Base-by-base conservation (phyloP, 148 eudicot species). In the Cornus suecica region DNA sequence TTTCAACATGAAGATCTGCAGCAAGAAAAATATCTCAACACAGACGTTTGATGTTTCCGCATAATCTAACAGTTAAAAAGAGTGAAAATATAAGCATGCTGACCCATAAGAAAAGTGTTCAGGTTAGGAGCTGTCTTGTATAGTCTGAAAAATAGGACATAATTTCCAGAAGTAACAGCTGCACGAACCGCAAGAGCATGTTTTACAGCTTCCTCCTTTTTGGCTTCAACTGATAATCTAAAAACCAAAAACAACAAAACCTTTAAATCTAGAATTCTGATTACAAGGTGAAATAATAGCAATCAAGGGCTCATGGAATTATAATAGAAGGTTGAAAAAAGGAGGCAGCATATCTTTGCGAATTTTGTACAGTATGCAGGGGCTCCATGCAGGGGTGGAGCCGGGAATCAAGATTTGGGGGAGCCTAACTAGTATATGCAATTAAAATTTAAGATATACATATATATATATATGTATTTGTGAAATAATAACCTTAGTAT, bases 181-280 rank as follows among this genome's bases (percentile, higher is more conserved):
- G 90, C 86, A 71, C 97, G 86, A 86, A 94, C 97, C 74, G 88
- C 84, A 75, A 94, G 97, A 29, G 99, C 99, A 83, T 94, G 99
- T 83, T 83, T 90, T 61, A 94, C 91, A 76, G 90, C 94, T 81
- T 87, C 88, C 79, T 91, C 91, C 79, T 74, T 87, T 80, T 80
- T 90, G 41, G 92, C 87, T 78, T 90, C 91, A 74, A 72, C 82
- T 65, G 97, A 88, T 82, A 94, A 87, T 79, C 98, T 94, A 88
- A 54, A 70, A 84, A 79, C 48, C 28, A 65, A 77, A 42, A 23
- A 64, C 27, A 48, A 10, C 2, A 30, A 34, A 30, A 71, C n/a
- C n/a, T 41, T 65, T 81, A 54, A 79, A 31, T 61, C 68, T 26
- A 78, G 70, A 32, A 78, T 48, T 75, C 62, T 65, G 13, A 27